Base-by-base conservation (phyloP, 306 rosid genomes). In the Prunus persica region DNA sequence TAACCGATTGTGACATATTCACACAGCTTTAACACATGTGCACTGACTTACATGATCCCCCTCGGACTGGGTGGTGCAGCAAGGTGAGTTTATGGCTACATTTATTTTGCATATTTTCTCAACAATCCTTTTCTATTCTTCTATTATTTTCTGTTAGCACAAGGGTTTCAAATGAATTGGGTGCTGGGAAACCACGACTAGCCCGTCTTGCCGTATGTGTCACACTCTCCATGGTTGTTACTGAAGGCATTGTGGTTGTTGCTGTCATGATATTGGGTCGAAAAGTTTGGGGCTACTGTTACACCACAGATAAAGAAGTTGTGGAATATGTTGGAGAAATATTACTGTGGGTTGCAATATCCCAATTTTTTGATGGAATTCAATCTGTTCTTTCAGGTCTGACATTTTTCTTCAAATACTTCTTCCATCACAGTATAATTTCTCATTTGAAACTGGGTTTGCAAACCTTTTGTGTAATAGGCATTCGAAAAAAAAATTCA, bases 121-220 rank as follows among this genome's bases (percentile, higher is more conserved):
- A 15, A 54, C 11, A 6, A 16, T 12, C 28, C n/a, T 8, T 60
- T 22, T 27, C 8, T 52, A 13, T 3, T 20, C 8, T 51, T 51
- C 4, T 6, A n/a, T 20, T 56, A 28, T 34, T 58, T 19, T 43
- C 47, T 71, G 5, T 30, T 72, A 83, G 88, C 75, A 72, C 77
- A 52, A 84, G 88, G 77, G 86, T 87, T 52, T 87, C 88, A 7
- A 87, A 84, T 61, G 81, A 84, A 72, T 51, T 87, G 52, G 88
- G 90, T 16, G 86, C 77, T 4, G 70, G 88, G 64, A 56, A 78
- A 54, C 65, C 86, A 50, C 57, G 7, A 67, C 50, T 78, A 30
- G 86, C 90, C 11, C 68, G 65, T 28, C 67, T 65, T 47, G 73
- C 88, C 13, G 56, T 63, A 4, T 45, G 79, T 15, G 82, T 84